These are phyloP conservation scores for Yamadazyma aaseri DNA, from an alignment of 1,139 yeast genomes.

Conservation along the genomic window DNA sequence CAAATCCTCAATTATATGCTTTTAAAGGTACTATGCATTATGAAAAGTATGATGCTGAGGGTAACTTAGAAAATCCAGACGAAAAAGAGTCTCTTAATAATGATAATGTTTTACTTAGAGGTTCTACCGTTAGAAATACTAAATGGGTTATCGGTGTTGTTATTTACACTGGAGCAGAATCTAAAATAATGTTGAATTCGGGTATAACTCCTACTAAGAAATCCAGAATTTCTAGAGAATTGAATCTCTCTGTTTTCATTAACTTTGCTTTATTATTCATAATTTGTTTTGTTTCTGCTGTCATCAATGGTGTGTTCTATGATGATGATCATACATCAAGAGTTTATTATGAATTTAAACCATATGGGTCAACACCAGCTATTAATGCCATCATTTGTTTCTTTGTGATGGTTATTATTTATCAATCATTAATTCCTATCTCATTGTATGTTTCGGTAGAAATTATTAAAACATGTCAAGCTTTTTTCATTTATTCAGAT, in stretches of 20 bases:
- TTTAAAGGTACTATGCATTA: conserved; percentile 84
- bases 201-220: conserved; percentile 91
- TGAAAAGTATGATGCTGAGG: conserved; percentile 42
- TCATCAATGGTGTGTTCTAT: conserved; percentile 79
- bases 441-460: conserved; percentile 93
- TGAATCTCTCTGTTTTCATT: conserved; percentile 76
- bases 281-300: conserved; percentile 78
- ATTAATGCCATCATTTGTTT: conserved; percentile 81
- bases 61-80: conserved; percentile 37
- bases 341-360: conserved; percentile 60
- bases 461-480: conserved; percentile 91
- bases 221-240: conserved; percentile 77
- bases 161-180: conserved; percentile 83
- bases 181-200: conserved; percentile 90
- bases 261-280: conserved; percentile 75
- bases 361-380: conserved; percentile 55
- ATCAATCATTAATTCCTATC: conserved; percentile 91
- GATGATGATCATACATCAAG: conserved; percentile 53
- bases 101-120: conserved; percentile 81
- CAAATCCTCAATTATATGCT: conserved; percentile 78
- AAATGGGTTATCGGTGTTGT: conserved; percentile 92
- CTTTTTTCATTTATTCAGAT: conserved; percentile 89
- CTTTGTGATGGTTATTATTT: conserved; percentile 84
- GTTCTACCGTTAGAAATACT: conserved; percentile 88
- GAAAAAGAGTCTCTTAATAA: conserved; percentile 75